Base-by-base conservation (phyloP, 176 grass and related monocot species). In the Avena atlantica region DNA sequence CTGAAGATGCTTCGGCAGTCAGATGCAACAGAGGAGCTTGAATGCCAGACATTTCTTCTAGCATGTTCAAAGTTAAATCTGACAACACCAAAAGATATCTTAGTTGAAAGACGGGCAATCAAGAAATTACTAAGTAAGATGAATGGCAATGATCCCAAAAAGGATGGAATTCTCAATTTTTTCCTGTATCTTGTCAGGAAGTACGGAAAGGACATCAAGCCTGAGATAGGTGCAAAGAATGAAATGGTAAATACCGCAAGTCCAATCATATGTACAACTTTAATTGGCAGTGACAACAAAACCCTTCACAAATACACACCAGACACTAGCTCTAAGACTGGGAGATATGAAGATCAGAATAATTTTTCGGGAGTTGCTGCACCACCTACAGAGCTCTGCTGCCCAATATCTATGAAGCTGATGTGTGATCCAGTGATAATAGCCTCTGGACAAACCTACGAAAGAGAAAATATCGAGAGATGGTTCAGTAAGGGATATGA, bases 341-440 rank as follows among this genome's bases (percentile, higher is more conserved):
- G 24, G 48, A 53, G 37, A 65, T 56, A 48, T 74, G 91, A 86
- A 57, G 55, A 67, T 73, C 74, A 69, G 51, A 89, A 20, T 81
- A 81, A 80, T 74, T 51, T 83, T 36, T 84, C 87, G 23, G 64
- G 61, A 81, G 44, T 40, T 63, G 44, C 65, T 87, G 76, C 75
- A 61, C 91, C 91, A 8, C 97, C 97, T 78, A 20, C 72, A 68
- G 94, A 94, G 86, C 91, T 96, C 56, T 89, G 88, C 53, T 99
- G 97, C 89, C 97, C 97, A 58, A 85, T 96, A 90, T 99, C 94
- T 85, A 89, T 74, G 40, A 91, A 79, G 78, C 59, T 96, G 60
- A 99, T 99, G 94, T 63, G 79, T 69, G 90, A 99, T 90, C 94
- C 97, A 70, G 97, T 99, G 34, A 89, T 96, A 88, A 99, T 96